Percentiles rank a stretch among this genome's conserved stretches.
Conservation (phyloP, 2,329 filamentous ascomycete genomes). For the Hymenoscyphus infarciens region DNA sequence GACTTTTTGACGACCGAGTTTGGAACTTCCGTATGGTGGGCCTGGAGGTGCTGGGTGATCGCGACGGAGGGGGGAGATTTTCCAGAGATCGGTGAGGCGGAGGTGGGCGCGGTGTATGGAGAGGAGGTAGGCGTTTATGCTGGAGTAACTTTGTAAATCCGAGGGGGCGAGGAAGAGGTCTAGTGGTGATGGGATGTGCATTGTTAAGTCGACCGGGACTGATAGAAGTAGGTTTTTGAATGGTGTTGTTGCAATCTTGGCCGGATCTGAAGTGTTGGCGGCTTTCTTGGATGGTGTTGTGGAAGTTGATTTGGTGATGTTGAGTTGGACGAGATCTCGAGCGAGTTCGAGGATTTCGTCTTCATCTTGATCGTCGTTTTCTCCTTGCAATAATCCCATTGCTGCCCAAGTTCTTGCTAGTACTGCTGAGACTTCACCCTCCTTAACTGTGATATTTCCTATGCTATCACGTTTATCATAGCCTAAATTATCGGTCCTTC, state of each 20-base stretch:
- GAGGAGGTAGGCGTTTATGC: constrained; percentile 83
- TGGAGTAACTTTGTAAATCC: constrained; percentile 76
- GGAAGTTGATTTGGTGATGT: constrained; percentile 48
- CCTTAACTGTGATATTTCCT: constrained; percentile 69
- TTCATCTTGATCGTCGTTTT: constrained; percentile 65
- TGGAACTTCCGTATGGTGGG: constrained; percentile 59
- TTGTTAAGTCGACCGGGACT: constrained; percentile 64
- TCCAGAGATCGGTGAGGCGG: constrained; percentile 82
- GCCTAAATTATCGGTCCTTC: constrained; percentile 55
- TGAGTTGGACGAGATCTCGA: constrained; percentile 69
- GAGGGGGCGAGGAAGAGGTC: constrained; percentile 79
- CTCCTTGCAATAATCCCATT: constrained; percentile 69
- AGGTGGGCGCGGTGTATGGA: constrained; percentile 83
- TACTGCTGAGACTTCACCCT: constrained; percentile 77
- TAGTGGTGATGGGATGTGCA: constrained; percentile 73
- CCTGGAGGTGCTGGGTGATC: constrained; percentile 70
- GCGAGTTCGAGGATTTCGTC: constrained; percentile 79
- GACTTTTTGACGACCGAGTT: constrained; percentile 57
- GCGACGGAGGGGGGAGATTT: constrained; percentile 71
- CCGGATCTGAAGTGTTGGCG: constrained; percentile 10
- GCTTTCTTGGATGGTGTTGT: constrained; percentile 37
- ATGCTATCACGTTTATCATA: constrained; percentile 57
- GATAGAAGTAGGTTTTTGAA: constrained; percentile 84
- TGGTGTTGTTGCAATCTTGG: constrained; percentile 41
- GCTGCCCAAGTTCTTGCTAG: constrained; percentile 75